phyloP scores from a whole-genome alignment of 2,329 filamentous ascomycete species.

The Taxawa tesnikishii region DNA sequence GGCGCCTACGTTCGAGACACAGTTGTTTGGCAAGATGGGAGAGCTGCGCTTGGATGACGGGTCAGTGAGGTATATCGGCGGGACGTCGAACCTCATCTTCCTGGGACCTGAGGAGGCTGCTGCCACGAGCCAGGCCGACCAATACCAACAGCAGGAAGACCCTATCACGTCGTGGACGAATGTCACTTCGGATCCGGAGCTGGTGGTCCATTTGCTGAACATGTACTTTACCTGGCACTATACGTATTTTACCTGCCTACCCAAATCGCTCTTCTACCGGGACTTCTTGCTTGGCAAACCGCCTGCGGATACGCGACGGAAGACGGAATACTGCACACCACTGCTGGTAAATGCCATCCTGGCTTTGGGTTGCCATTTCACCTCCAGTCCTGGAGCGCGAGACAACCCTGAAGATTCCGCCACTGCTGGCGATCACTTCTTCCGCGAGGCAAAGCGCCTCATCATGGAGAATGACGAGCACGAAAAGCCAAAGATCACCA shows the following conservation, averaged over 20 bases:
- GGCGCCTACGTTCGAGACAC: constrained; percentile 50
- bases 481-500: constrained; percentile 75
- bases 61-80: constrained; percentile 80
- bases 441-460: constrained; percentile 80
- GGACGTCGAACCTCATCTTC: constrained; percentile 87
- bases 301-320: constrained; percentile 30
- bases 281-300: constrained; percentile 68
- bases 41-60: constrained; percentile 80
- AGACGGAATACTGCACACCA: constrained; percentile 72
- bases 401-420: constrained; percentile 60
- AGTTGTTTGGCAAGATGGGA: constrained; percentile 86
- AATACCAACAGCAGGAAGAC: constrained; percentile 45
- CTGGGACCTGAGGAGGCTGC: constrained; percentile 39
- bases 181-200: constrained; percentile 65
- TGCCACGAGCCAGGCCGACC: constrained; percentile 23
- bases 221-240: constrained; percentile 99
- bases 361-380: constrained; percentile 87
- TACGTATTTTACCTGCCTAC: constrained; percentile 84
- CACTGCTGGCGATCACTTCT: constrained; percentile 92
- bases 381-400: constrained; percentile 59
- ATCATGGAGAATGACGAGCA: constrained; percentile 89
- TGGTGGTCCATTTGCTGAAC: constrained; percentile 79
- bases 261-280: constrained; percentile 72
- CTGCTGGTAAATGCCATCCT: constrained; percentile 90
- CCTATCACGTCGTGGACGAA: constrained; percentile 77